Evolutionary conservation across 345 rosid species (phyloP).

Genomic region (Populus davidiana): DNA sequence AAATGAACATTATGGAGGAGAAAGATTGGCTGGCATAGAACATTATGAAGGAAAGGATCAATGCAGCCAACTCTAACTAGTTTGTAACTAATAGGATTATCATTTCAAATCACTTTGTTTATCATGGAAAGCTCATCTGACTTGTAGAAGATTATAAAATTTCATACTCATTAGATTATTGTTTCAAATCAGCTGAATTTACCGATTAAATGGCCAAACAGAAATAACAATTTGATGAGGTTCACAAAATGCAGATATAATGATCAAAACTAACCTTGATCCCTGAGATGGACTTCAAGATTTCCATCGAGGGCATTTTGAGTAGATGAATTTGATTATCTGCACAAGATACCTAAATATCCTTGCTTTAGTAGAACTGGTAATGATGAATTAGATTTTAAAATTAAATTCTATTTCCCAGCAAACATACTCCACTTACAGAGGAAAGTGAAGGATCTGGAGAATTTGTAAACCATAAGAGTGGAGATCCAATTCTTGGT

Average conservation of each 20-base stretch:
- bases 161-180: constrained; percentile 1
- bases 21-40: not conserved
- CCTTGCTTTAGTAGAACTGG: constrained; percentile 25
- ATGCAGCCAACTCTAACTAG: not conserved
- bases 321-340: constrained; percentile 92
- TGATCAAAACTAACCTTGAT: constrained; percentile 65
- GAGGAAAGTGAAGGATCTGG: constrained; percentile 84
- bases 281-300: constrained; percentile 76
- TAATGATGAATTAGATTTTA: not conserved
- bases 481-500: constrained; percentile 93
- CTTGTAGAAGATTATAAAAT: not conserved
- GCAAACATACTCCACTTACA: constrained; percentile 42
- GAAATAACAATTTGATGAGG: not conserved
- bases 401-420: not conserved
- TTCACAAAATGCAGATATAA: not conserved
- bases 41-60: not conserved
- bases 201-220: not conserved
- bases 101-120: not conserved
- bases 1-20: not conserved
- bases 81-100: not conserved
- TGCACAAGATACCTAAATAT: constrained; percentile 81
- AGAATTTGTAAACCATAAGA: constrained; percentile 62
- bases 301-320: constrained; percentile 88
- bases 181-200: not conserved
- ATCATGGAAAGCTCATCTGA: not conserved